Percentiles rank a stretch among this genome's conserved stretches.
Evolutionary conservation across 1,139 yeast species (phyloP).

Genomic region (Saccharomycopsis crataegensis): DNA sequence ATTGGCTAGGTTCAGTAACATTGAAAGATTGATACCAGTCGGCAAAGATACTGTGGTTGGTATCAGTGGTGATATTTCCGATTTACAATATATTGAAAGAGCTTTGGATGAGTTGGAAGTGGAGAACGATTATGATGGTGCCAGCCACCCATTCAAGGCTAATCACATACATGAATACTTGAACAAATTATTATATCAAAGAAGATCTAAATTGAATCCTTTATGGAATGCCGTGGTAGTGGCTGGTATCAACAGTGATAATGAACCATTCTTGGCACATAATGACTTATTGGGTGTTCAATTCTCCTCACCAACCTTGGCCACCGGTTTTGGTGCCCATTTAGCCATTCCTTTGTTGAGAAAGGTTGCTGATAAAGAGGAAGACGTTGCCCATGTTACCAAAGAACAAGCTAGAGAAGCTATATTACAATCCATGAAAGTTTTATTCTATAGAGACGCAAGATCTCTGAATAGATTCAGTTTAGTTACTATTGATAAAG

Average conservation of each 20-base stretch:
- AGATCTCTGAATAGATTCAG: conserved; percentile 84
- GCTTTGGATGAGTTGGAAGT: conserved; percentile 70
- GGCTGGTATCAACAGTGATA: conserved; percentile 75
- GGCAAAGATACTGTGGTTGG: conserved; percentile 89
- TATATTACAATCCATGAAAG: conserved; percentile 85
- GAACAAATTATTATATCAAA: conserved; percentile 72
- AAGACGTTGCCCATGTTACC: conserved; percentile 49
- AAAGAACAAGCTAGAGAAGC: conserved; percentile 71
- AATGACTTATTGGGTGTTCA: conserved; percentile 91
- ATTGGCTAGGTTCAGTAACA: conserved; percentile 73
- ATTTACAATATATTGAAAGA: conserved; percentile 76
- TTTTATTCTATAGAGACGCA: conserved; percentile 92
- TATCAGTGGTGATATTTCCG: conserved; percentile 90
- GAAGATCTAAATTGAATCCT: conserved; percentile 92
- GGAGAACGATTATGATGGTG: conserved; percentile 77
- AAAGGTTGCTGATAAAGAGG: conserved; percentile 72
- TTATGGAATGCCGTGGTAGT: conserved; percentile 92
- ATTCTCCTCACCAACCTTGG: conserved; percentile 79
- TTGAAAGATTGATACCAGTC: conserved; percentile 76
- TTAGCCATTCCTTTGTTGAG: conserved; percentile 89
- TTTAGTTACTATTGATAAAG: conserved; percentile 66
- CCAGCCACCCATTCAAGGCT: conserved; percentile 66
- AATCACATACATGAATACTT: conserved; percentile 85
- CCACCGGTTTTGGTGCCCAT: conserved; percentile 96
- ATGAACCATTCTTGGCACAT: conserved; percentile 66